Conservation (phyloP, 257 asterid species). For the Solanum tarapatanum region DNA sequence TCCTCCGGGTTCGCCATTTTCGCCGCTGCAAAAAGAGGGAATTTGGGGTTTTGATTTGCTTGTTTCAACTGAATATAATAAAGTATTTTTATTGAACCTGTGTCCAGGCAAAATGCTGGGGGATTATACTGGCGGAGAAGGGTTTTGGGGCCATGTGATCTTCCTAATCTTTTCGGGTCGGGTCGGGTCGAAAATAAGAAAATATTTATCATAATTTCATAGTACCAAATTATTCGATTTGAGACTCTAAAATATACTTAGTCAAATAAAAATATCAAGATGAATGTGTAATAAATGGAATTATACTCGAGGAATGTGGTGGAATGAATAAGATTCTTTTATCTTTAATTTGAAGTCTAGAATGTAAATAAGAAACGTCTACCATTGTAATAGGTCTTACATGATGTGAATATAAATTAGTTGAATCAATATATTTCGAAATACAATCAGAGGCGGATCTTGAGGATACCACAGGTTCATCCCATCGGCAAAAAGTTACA, state of each 20-base stretch:
- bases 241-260: not conserved
- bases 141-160: not conserved
- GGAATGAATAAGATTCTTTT: not conserved
- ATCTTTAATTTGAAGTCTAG: not conserved
- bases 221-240: not conserved
- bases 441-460: not conserved
- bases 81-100: not conserved
- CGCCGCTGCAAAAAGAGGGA: not conserved
- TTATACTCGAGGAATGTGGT: not conserved
- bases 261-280: not conserved
- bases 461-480: no score
- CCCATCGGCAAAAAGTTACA: no score
- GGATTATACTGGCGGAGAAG: not conserved
- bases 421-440: not conserved
- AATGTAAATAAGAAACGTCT: not conserved
- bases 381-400: no score
- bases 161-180: not conserved
- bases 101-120: not conserved
- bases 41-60: not conserved
- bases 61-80: not conserved
- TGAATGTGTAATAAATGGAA: not conserved
- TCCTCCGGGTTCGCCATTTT: conserved; percentile 80
- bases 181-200: not conserved
- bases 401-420: not conserved
- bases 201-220: not conserved